These are phyloP conservation scores for Thielaviopsis euricoi DNA, from an alignment of 2,329 filamentous ascomycete species.

Conservation along the genomic window DNA sequence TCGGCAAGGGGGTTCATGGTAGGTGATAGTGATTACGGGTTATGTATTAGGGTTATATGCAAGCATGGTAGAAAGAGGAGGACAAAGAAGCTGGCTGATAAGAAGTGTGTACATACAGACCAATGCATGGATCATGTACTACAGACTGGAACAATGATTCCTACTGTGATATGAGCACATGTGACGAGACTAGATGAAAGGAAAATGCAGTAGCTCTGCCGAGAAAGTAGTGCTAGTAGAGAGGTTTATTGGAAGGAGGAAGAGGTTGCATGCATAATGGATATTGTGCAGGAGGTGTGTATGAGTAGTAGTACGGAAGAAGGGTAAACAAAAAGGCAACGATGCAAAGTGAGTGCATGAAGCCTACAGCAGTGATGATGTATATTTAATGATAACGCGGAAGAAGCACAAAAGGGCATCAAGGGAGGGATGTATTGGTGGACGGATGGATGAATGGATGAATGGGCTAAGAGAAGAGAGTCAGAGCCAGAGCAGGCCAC, in stretches of 20 bases:
- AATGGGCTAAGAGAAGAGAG: too few relatives aligned
- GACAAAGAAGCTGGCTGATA: too few relatives aligned
- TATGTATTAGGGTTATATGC: not conserved
- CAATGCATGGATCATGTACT: not conserved
- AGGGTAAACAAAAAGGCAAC: not conserved
- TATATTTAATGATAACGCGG: not conserved
- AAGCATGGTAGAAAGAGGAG: too few relatives aligned
- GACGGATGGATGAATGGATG: too few relatives aligned
- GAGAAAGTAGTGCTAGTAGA: too few relatives aligned
- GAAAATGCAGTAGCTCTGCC: too few relatives aligned
- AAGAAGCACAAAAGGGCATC: not conserved
- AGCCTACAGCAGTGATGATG: not conserved
- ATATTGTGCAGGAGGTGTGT: too few relatives aligned
- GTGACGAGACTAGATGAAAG: too few relatives aligned
- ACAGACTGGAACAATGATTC: not conserved
- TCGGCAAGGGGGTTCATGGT: not conserved
- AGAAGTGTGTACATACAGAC: not conserved
- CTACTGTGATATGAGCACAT: not conserved
- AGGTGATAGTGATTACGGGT: not conserved
- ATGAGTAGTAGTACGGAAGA: too few relatives aligned
- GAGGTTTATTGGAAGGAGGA: not conserved
- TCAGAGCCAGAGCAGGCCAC: not conserved
- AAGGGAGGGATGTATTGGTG: too few relatives aligned
- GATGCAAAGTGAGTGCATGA: not conserved
- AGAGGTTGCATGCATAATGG: not conserved